Percentiles rank a stretch among this genome's conserved stretches.
phyloP scores from a whole-genome alignment of 164 flowering plant species.

The Liquidambar formosana region DNA sequence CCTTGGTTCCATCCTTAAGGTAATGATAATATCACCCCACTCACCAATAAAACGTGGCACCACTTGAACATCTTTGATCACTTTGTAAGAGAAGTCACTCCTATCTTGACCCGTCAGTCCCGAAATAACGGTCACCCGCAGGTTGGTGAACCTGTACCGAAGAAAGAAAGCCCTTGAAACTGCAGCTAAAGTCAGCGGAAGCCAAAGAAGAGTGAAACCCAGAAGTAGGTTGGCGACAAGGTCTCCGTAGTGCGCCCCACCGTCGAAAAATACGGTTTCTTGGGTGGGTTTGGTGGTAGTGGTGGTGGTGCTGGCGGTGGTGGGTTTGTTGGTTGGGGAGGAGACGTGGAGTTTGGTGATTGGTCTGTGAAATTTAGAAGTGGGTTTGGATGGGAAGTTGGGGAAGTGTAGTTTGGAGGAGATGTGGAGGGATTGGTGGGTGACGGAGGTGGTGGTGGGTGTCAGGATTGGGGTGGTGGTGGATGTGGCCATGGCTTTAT shows the following conservation, averaged over 20 bases:
- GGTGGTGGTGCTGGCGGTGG: constrained; percentile 30
- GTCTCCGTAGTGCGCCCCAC: constrained; percentile 97
- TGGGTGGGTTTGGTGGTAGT: constrained; percentile 30
- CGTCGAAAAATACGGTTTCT: constrained; percentile 83
- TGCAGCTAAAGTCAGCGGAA: constrained; percentile 86
- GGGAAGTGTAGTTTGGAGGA: constrained; percentile 22
- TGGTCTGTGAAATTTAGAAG: constrained; percentile 31
- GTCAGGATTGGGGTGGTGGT: constrained; percentile 17
- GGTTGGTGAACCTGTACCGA: constrained; percentile 87
- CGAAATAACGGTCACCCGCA: constrained; percentile 89
- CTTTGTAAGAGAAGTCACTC: constrained; percentile 79
- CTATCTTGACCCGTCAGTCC: constrained; percentile 91
- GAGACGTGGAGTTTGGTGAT: constrained; percentile 58
- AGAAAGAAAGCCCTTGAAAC: constrained; percentile 77
- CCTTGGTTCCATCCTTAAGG: constrained; percentile 86
- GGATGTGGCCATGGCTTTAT: constrained; percentile 29
- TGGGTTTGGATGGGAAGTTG: too few species aligned
- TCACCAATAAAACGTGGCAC: constrained; percentile 95
- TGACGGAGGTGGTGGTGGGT: constrained; percentile 8
- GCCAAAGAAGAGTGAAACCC: constrained; percentile 93
- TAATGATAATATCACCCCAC: constrained; percentile 94
- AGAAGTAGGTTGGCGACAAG: constrained; percentile 73
- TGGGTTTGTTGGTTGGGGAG: constrained; percentile 53
- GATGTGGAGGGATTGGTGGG: constrained; percentile 16
- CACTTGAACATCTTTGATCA: constrained; percentile 86